Evolutionary conservation across 805 yeast species (phyloP).

Genomic region (Torulaspora franciscae): DNA sequence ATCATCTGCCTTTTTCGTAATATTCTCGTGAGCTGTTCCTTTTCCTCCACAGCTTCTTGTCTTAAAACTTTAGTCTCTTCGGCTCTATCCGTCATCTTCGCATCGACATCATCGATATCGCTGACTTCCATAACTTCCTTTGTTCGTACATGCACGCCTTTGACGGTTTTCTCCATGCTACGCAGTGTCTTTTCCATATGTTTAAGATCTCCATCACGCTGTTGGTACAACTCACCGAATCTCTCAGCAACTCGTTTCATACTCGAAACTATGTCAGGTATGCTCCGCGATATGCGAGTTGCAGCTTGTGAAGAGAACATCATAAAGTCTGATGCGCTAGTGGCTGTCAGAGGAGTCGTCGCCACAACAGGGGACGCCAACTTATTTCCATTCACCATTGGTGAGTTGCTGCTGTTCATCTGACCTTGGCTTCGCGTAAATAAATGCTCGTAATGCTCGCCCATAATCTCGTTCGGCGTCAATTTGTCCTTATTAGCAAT

Average conservation of each 20-base stretch:
- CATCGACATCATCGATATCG: slow-evolving; percentile 75
- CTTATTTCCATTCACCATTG: slow-evolving; percentile 5
- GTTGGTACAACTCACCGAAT: slow-evolving; percentile 48
- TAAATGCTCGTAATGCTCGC: slow-evolving; percentile 36
- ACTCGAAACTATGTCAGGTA: slow-evolving; percentile 27
- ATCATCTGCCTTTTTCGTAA: slow-evolving; percentile 32
- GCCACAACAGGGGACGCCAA: slow-evolving; percentile 12
- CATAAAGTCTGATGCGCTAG: slow-evolving; percentile 20
- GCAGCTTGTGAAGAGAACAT: slow-evolving; percentile 36
- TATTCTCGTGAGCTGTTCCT: slow-evolving; percentile 24
- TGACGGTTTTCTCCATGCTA: slow-evolving; percentile 23
- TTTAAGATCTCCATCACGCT: slow-evolving; percentile 41
- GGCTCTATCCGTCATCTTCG: slow-evolving; percentile 42
- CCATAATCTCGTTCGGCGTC: slow-evolving; percentile 31
- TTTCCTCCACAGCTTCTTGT: slow-evolving; percentile 16
- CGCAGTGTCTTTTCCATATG: slow-evolving; percentile 23
- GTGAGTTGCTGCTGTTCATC: slow-evolving; percentile 1
- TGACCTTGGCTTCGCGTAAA: slow-evolving; percentile 12
- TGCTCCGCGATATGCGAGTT: slow-evolving; percentile 26
- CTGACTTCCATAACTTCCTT: slow-evolving; percentile 50
- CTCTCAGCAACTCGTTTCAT: slow-evolving; percentile 46
- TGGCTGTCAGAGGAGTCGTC: slow-evolving; percentile 12
- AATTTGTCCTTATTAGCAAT: slow-evolving; percentile 42
- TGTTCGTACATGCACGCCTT: slow-evolving; percentile 24
- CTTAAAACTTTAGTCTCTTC: slow-evolving; percentile 15